Base-by-base conservation (phyloP, 2,329 filamentous ascomycete species). In the Diaporthe ampelina region DNA sequence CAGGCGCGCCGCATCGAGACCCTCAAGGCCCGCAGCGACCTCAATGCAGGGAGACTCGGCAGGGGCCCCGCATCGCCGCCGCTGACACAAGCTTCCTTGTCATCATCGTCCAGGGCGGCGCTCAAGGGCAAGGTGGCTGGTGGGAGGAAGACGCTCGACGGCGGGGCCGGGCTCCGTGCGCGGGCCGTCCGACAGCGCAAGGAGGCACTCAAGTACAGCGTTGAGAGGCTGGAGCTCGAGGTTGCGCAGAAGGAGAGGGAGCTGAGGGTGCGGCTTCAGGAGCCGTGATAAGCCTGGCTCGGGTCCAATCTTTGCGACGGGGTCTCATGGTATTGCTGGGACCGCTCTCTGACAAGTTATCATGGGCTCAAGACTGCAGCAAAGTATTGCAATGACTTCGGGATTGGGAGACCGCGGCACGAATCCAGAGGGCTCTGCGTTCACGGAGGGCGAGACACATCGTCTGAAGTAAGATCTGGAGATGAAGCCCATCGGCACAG, bases 161-260 rank as follows among this genome's bases (percentile, higher is more conserved):
- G 83, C 2, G 86, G 87, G 77, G 87, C 87, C 58, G 86, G 85
- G 78, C 80, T 91, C 65, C 83, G 87, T 26, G 88, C 87, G 2
- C 85, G 87, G 79, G 92, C 94, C 76, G 83, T 97, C 73, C 87
- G 91, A 74, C 94, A 95, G 86, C 93, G 95, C 84, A 96, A 94
- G 83, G 95, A 97, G 83, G 91, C 94, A 67, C 84, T 98, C 78
- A 92, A 94, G 81, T 98, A 97, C 85, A 93, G 94, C 37, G 94
- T 98, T 24, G 94, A 97, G 81, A 89, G 95, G 75, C 83, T 98
- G 77, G 94, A 97, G 86, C 81, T 98, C 79, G 94, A 98, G 85
- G 93, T 94, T n/a, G 88, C 91, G 78, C 95, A 98, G 80, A 91
- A 90, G 82, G 90, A 91, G 84, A 84, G 89, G 76, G 90, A 92